Base-by-base conservation (phyloP, 2,329 filamentous ascomycete genomes). In the Pseudocercospora cruenta region DNA sequence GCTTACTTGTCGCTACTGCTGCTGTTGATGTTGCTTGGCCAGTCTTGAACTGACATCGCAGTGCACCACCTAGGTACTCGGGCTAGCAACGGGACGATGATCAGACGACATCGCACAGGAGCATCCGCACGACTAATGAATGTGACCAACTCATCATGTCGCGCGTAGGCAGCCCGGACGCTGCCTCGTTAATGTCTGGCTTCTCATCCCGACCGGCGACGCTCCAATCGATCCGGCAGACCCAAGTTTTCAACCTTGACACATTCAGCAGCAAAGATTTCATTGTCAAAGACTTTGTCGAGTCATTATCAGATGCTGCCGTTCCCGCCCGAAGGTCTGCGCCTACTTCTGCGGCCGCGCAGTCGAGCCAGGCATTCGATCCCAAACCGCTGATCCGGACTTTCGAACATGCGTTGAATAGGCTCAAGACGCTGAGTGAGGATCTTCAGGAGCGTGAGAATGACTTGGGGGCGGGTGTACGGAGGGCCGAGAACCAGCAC, bases 251-350 rank as follows among this genome's bases (percentile, higher is more conserved):
- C 82, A 92, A 89, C 9, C 85, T 98, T 67, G 92, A 97, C 53
- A 93, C 94, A 64, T 86, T 86, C 78, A 81, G 82, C 54, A 83
- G 78, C 71, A 82, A 82, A 73, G 95, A 98, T 81, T 99, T 98
- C 76, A 97, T 98, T 69, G 94, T 98, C 71, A 93, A 96, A 76
- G 95, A 99, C 82, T 99, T 99, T 78, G 90, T 99, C 73, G 96
- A 99, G 78, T 88, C 90, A 60, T 88, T 99, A 65, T 95, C 94
- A 59, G 94, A 98, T 69, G 91, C 85, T 72, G 91, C 93, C 22
- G 87, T 93, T 39, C 90, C 92, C n/a, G 84, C 86, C 75, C 91
- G 95, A 62, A 90, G 92, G 66, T 97, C 94, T 14, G 89, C 87
- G 7, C 85, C 87, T 33, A 78, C 68, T 19, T 58, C 28, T 36